phyloP scores from a whole-genome alignment of 371 early-diverging fungal species.

The Saksenaea oblongispora region DNA sequence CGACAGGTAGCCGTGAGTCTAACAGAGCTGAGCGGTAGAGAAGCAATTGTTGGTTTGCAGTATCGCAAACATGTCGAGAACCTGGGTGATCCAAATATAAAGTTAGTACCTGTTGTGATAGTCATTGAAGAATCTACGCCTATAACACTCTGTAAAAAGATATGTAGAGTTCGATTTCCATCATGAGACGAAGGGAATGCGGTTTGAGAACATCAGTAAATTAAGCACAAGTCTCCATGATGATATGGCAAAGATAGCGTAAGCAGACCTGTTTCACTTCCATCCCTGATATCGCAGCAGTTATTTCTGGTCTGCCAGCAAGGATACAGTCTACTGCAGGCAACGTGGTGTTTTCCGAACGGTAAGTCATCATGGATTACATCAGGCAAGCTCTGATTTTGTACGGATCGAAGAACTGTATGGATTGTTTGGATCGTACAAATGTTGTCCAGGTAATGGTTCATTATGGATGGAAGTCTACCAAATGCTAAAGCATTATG shows the following conservation, averaged over 20 bases:
- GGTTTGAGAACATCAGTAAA: slow-evolving; percentile 54
- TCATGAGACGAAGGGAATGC: slow-evolving; percentile 56
- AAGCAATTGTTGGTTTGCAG: slow-evolving; percentile 52
- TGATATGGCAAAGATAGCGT: slow-evolving; percentile 48
- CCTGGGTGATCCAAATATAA: slow-evolving; percentile 46
- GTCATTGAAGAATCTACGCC: background rate
- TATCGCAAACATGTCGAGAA: slow-evolving; percentile 48
- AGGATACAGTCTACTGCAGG: slow-evolving; percentile 28
- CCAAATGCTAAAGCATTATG: background rate
- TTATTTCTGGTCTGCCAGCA: slow-evolving; percentile 45
- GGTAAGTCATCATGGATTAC: slow-evolving; percentile 15
- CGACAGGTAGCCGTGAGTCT: slow-evolving; percentile 84
- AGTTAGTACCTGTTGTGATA: slow-evolving; percentile 21
- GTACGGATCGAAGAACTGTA: slow-evolving; percentile 79
- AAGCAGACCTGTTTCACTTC: slow-evolving; percentile 9
- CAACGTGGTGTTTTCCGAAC: slow-evolving; percentile 53
- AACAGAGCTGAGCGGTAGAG: slow-evolving; percentile 56
- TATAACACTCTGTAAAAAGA: slow-evolving; percentile 13
- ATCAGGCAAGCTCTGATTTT: background rate
- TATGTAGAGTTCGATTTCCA: slow-evolving; percentile 98
- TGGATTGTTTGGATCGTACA: slow-evolving; percentile 99
- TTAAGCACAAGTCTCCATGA: slow-evolving; percentile 43
- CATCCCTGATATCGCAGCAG: slow-evolving; percentile 16
- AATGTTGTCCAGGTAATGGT: slow-evolving; percentile 86
- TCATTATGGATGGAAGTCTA: background rate